Evolutionary conservation across 169 alveolate genomes (phyloP).

Genomic region (Plasmodium adleri): DNA sequence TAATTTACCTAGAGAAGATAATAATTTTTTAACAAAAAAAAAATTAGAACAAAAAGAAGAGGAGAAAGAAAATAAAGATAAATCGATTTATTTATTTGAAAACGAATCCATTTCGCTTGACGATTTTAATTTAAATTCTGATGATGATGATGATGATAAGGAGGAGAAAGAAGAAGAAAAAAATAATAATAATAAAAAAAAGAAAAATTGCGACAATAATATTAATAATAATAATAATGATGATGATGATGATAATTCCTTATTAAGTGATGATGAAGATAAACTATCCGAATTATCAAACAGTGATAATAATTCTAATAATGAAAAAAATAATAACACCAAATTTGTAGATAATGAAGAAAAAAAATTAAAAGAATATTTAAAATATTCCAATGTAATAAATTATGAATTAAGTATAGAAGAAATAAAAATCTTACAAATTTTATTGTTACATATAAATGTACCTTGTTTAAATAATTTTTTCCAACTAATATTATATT

Average conservation of each 20-base stretch:
- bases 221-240: background rate
- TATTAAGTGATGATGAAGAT: background rate
- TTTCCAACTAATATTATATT: constrained; percentile 51
- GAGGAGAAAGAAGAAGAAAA: background rate
- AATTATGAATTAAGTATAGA: constrained; percentile 39
- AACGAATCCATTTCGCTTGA: constrained; percentile 43
- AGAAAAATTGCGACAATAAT: background rate
- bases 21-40: background rate
- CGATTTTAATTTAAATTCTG: constrained; percentile 73
- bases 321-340: background rate
- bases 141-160: constrained; percentile 1
- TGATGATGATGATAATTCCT: background rate
- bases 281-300: background rate
- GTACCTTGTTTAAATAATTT: constrained; percentile 41
- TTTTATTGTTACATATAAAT: constrained; percentile 49
- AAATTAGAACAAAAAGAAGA: background rate
- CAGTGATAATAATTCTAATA: background rate
- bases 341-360: constrained; percentile 23
- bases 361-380: background rate
- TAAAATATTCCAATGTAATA: constrained; percentile 32
- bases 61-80: constrained; percentile 35
- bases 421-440: constrained; percentile 48
- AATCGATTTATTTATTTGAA: constrained; percentile 37
- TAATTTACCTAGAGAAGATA: background rate
- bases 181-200: background rate